Evolutionary conservation across 1,284 basidiomycete genomes (phyloP), one percentile per base, ranked within the genome.

Genomic region (Leccinum solheimii): DNA sequence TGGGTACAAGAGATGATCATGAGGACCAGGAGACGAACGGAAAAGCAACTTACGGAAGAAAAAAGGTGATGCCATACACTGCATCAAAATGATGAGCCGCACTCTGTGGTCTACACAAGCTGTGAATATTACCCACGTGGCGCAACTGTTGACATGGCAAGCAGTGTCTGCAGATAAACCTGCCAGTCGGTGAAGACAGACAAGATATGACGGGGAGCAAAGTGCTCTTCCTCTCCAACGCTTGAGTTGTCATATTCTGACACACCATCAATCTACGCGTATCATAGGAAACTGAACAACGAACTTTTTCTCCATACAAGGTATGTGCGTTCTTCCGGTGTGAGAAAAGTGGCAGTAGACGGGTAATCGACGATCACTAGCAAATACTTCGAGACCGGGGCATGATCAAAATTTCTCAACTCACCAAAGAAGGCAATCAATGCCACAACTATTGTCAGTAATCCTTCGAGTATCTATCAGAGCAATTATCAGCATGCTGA

Each of bases 111-210:
- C n/a, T 4, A 40, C 30, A 14, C 21, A 40, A 34, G 11, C 1
- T 3, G 14, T 1, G 56, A 52, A 4, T 45, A 21, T 4, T 3
- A 79, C 86, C 69, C 68, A 89, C 87, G 68, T 43, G 88, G 86
- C 2, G 74, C 79, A 51, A 86, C 72, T 50, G 89, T 74, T 0
- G 85, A 84, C 74, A 88, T 80, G 68, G 85, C 87, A 14, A 86
- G 78, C 53, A 86, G 66, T n/a, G 69, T 3, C 5, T 57, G 55
- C 21, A 65, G 23, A 56, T 67, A 61, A 57, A 85, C 78, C 75
- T 91, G 88, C 88, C 88, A 91, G 66, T 89, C 87, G 0, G 67
- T 68, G 27, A 89, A 66, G 0, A 86, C 85, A 19, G 81, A 77
- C 70, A 76, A 72, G 32, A 90, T 67, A 68, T 89, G 85, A 10